Evolutionary conservation across 2,329 filamentous ascomycete genomes (phyloP).

Genomic region (Tolypocladium ovalisporum): DNA sequence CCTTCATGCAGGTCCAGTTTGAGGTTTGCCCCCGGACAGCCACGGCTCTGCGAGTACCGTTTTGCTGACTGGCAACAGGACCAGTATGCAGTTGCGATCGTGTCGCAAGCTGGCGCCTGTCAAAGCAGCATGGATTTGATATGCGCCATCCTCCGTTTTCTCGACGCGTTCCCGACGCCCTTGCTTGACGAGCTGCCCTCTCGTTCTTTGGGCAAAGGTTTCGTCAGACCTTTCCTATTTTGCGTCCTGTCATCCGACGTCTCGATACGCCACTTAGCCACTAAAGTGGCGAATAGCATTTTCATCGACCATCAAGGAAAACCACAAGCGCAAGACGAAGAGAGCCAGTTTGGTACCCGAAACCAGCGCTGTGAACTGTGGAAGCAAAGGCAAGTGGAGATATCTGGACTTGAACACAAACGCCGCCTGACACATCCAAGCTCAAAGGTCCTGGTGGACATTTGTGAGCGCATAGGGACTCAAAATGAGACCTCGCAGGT

Average conservation of each 20-base stretch:
- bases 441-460: slow-evolving; percentile 28
- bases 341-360: slow-evolving; percentile 12
- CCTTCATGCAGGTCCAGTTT: slow-evolving; percentile 45
- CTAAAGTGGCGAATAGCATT: slow-evolving; percentile 35
- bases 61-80: background rate
- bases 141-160: slow-evolving; percentile 32
- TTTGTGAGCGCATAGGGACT: slow-evolving; percentile 37
- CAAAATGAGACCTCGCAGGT: slow-evolving; percentile 32
- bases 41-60: background rate
- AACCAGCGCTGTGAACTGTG: slow-evolving; percentile 33
- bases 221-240: slow-evolving; percentile 41
- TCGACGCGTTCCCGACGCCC: slow-evolving; percentile 36
- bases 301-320: slow-evolving; percentile 21
- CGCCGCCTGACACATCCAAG: slow-evolving; percentile 8
- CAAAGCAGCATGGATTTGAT: background rate
- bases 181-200: slow-evolving; percentile 19
- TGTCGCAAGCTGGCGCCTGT: background rate
- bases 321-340: slow-evolving; percentile 13
- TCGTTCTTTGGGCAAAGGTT: slow-evolving; percentile 12
- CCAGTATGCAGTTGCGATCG: background rate
- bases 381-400: slow-evolving; percentile 35
- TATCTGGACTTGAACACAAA: background rate
- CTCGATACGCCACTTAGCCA: slow-evolving; percentile 35
- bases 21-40: slow-evolving; percentile 29
- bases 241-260: slow-evolving; percentile 43